Evolutionary conservation across 768 basidiomycete species (phyloP).

Genomic region (Mrakia gelida): DNA sequence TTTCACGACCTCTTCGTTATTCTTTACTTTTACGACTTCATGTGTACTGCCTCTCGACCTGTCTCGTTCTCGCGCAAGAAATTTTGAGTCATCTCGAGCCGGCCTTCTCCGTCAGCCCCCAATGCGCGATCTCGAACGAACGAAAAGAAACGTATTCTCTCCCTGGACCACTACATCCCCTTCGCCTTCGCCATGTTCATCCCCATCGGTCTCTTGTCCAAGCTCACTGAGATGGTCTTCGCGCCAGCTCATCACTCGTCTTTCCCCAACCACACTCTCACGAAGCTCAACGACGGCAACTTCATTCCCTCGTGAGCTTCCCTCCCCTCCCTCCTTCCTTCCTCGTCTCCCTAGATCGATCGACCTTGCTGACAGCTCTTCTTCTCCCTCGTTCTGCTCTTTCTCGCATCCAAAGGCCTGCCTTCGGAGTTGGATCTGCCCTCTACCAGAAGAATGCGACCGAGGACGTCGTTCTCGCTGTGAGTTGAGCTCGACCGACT

Average conservation of each 20-base stretch:
- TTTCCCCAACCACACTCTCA: too few relatives aligned
- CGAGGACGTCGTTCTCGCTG: background rate
- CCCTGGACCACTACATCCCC: too few relatives aligned
- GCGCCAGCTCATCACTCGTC: background rate
- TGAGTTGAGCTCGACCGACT: background rate
- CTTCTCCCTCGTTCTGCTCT: too few relatives aligned
- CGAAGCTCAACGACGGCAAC: conserved; percentile 24
- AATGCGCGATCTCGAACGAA: too few relatives aligned
- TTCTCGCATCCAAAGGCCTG: background rate
- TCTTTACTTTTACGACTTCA: too few relatives aligned
- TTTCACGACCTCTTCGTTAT: too few relatives aligned
- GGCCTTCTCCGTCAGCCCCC: too few relatives aligned
- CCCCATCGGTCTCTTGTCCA: background rate
- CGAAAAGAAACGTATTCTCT: too few relatives aligned
- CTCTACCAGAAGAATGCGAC: background rate
- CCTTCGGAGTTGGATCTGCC: conserved; percentile 24
- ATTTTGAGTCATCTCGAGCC: too few relatives aligned
- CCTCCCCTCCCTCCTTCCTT: background rate
- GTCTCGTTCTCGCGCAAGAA: too few relatives aligned
- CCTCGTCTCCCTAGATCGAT: background rate
- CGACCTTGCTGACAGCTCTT: too few relatives aligned
- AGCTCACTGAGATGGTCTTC: background rate
- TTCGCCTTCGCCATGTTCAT: background rate
- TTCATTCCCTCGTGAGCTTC: conserved; percentile 11
- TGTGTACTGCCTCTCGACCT: too few relatives aligned